Evolutionary conservation across 2,329 filamentous ascomycete species (phyloP).

Genomic region (Ilyonectria mors-panacis): DNA sequence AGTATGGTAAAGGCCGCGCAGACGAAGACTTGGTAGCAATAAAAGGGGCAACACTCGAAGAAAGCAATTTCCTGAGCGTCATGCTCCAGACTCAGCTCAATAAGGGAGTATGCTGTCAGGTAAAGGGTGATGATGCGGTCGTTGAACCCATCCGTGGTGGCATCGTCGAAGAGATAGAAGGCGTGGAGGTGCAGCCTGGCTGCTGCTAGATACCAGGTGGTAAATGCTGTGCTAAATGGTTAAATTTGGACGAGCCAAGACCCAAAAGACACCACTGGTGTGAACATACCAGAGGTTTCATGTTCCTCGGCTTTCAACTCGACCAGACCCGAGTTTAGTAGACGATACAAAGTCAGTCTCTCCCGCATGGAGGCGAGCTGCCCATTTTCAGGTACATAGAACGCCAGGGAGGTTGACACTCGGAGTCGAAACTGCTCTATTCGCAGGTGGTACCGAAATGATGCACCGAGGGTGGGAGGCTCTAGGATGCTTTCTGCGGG

Average conservation of each 20-base stretch:
- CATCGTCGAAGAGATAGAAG: slow-evolving; percentile 14
- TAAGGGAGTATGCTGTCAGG: background rate
- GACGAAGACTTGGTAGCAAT: slow-evolving; percentile 19
- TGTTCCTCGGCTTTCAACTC: slow-evolving; percentile 4
- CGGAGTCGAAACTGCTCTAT: slow-evolving; percentile 9
- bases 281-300: too few species aligned
- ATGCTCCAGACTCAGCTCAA: slow-evolving; percentile 4
- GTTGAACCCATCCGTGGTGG: background rate
- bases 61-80: background rate
- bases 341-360: slow-evolving; percentile 7
- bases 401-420: slow-evolving; percentile 3
- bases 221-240: background rate
- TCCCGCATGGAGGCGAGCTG: background rate
- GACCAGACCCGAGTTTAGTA: background rate
- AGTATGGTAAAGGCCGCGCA: slow-evolving; percentile 17
- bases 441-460: background rate
- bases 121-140: slow-evolving; percentile 20
- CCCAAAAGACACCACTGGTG: too few species aligned
- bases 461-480: background rate
- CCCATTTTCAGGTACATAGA: background rate
- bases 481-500: background rate
- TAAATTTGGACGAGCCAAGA: too few species aligned
- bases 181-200: slow-evolving; percentile 17
- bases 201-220: slow-evolving; percentile 14
- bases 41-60: slow-evolving; percentile 19